These are phyloP conservation scores for Candida peoriensis DNA, from an alignment of 805 yeast genomes.

Conservation along the genomic window DNA sequence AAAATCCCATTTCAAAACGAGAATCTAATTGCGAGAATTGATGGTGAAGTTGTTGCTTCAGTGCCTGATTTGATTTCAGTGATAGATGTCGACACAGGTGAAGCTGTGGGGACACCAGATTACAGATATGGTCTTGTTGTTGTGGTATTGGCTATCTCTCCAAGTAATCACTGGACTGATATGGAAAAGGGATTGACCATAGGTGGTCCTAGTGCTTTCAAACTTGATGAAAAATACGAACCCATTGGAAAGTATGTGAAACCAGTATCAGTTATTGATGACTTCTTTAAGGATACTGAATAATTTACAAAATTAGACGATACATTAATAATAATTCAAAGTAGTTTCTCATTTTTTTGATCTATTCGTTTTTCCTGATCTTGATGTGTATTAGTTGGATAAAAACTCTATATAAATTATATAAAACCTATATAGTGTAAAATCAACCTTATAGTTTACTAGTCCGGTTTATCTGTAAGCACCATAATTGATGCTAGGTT, in stretches of 20 bases:
- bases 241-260: constrained; percentile 32
- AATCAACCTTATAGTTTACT: too few species aligned
- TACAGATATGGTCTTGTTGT: constrained; percentile 41
- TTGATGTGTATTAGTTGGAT: too few species aligned
- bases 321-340: too few species aligned
- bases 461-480: too few species aligned
- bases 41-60: constrained; percentile 30
- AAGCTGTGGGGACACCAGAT: constrained; percentile 46
- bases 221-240: constrained; percentile 30
- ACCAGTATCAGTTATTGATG: constrained; percentile 37
- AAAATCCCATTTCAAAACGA: constrained; percentile 47
- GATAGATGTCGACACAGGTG: constrained; percentile 38
- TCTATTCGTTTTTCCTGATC: too few species aligned
- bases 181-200: constrained; percentile 30
- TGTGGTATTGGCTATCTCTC: constrained; percentile 30
- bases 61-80: constrained; percentile 45
- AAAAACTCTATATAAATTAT: too few species aligned
- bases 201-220: constrained; percentile 36
- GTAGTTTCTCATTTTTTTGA: too few species aligned
- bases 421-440: too few species aligned
- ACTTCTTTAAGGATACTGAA: too few species aligned
- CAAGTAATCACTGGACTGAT: constrained; percentile 31
- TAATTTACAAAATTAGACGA: too few species aligned
- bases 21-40: constrained; percentile 33
- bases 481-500: too few species aligned